Evolutionary conservation across 2,329 filamentous ascomycete genomes (phyloP), one percentile per base, ranked within the genome.

Genomic region (Diplodia seriata): DNA sequence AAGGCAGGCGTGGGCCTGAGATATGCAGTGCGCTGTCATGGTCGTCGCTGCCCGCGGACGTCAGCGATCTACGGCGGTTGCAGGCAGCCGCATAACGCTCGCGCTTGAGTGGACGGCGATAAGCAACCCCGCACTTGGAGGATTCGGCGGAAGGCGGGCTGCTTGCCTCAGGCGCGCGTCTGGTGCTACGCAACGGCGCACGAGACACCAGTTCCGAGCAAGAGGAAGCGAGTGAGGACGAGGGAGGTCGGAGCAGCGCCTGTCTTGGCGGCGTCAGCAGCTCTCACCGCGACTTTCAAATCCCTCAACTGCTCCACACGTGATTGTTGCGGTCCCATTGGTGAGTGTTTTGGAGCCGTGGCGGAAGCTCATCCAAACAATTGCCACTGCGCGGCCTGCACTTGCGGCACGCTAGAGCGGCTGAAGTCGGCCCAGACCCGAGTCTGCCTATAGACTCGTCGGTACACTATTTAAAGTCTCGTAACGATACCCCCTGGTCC

Each of bases 71-170:
- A 33, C 31, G 6, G 31, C 6, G 6, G 31, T 33, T n/a, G 57
- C 40, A 61, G 57, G 57, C 57, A 61, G 57, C 57, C 43, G 57
- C 40, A 62, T 62, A 50, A 38, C 26, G 38, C 47, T 53, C 47
- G 43, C 43, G 59, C 47, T 33, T 63, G 43, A 63, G 11, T 53
- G 59, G 59, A 40, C 59, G 15, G n/a, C n/a, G 59, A 63, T 53
- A 63, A 51, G 59, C 59, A 63, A 63, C 59, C 59, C 59, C 59
- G 59, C 59, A 63, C 47, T 38, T 50, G 29, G 9, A 40, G 38
- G 38, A 33, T 49, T 26, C 23, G 40, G 36, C 36, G 54, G 38
- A 26, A n/a, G 23, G 31, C 31, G 31, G 31, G 31, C 56, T 47
- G 33, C 14, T 61, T 7, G 57, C 57, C 57, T 61, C 11, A 49